phyloP scores from a whole-genome alignment of 2,329 filamentous ascomycete genomes.

The Plenodomus lindquistii region DNA sequence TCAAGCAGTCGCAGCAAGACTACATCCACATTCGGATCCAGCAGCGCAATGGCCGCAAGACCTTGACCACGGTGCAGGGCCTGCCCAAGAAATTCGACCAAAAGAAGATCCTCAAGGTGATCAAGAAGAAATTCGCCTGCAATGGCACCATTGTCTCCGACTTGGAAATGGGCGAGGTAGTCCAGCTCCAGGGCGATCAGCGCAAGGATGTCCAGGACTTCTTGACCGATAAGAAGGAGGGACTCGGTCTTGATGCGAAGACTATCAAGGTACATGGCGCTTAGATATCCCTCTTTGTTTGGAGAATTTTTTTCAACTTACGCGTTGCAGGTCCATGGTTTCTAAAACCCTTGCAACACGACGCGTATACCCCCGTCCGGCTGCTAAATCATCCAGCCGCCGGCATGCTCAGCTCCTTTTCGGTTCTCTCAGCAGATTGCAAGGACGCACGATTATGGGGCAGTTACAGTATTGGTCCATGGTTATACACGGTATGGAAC shows the following conservation, averaged over 20 bases:
- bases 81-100: slow-evolving; percentile 98
- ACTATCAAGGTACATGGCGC: slow-evolving; percentile 78
- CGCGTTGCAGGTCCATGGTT: slow-evolving; percentile 37
- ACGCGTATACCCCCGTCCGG: too few species aligned
- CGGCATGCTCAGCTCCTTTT: slow-evolving; percentile 1
- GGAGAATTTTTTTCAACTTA: slow-evolving; percentile 1
- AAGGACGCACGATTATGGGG: neutral
- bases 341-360: slow-evolving; percentile 20
- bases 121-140: slow-evolving; percentile 99
- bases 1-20: slow-evolving; percentile 84
- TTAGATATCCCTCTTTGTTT: neutral
- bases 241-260: slow-evolving; percentile 91
- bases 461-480: neutral
- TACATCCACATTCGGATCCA: slow-evolving; percentile 99
- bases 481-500: neutral
- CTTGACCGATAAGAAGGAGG: slow-evolving; percentile 92
- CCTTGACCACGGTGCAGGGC: slow-evolving; percentile 98
- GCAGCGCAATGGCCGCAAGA: slow-evolving; percentile 99
- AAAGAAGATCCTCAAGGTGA: slow-evolving; percentile 99
- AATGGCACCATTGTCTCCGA: slow-evolving; percentile 99
- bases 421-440: neutral
- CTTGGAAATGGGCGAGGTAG: slow-evolving; percentile 97
- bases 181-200: slow-evolving; percentile 99
- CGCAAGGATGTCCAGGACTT: slow-evolving; percentile 99
- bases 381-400: neutral